Evolutionary conservation across 805 yeast species (phyloP).

Genomic region (Saturnispora saitoi): DNA sequence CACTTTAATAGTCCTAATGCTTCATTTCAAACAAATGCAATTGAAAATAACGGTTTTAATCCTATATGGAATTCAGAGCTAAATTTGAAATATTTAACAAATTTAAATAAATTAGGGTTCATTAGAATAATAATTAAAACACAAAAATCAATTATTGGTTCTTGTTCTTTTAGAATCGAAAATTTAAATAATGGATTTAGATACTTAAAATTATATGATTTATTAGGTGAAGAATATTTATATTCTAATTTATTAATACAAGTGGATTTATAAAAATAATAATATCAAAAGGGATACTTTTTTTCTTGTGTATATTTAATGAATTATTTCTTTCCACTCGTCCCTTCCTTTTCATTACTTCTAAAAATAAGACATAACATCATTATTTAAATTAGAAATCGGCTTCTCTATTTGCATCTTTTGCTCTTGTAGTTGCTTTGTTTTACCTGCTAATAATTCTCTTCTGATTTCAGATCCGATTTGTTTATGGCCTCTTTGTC

Average conservation of each 20-base stretch:
- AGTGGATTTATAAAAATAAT: slow-evolving; percentile 9
- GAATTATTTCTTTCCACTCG: no score
- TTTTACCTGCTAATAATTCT: slow-evolving; percentile 79
- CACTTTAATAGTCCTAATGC: neutral
- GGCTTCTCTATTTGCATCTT: slow-evolving; percentile 1
- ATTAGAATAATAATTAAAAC: slow-evolving; percentile 42
- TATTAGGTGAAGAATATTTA: slow-evolving; percentile 66
- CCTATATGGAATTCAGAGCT: slow-evolving; percentile 69
- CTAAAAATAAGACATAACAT: slow-evolving; percentile 27
- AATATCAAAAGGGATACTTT: neutral
- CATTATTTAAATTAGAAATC: slow-evolving; percentile 21
- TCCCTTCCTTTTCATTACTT: no score
- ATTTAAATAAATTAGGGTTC: slow-evolving; percentile 43
- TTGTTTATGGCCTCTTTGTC: slow-evolving; percentile 80
- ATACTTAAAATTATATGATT: slow-evolving; percentile 68
- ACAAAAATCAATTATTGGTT: slow-evolving; percentile 35
- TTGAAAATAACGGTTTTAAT: slow-evolving; percentile 72
- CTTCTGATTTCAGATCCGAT: slow-evolving; percentile 93
- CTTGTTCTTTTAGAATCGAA: slow-evolving; percentile 51
- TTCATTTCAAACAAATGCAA: slow-evolving; percentile 27
- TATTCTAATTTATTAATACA: slow-evolving; percentile 39
- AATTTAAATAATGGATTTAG: slow-evolving; percentile 72
- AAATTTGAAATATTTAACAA: slow-evolving; percentile 31
- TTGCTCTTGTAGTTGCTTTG: slow-evolving; percentile 33
- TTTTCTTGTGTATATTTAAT: neutral